These are phyloP conservation scores for Suillus variegatus DNA, from an alignment of 768 basidiomycete genomes.

Conservation along the genomic window DNA sequence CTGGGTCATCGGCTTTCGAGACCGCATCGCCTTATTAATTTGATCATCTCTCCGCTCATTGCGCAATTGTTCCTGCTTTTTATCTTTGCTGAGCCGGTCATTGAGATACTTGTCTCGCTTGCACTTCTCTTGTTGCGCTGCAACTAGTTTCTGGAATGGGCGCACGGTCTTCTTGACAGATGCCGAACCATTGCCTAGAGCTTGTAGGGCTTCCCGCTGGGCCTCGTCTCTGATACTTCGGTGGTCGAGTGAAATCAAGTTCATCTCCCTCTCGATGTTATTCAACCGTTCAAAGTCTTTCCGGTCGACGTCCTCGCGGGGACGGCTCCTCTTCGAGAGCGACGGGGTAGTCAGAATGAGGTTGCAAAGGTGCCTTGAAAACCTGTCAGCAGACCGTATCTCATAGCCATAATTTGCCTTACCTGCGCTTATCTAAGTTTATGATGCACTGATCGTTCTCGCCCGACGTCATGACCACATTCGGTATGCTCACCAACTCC, in stretches of 20 bases:
- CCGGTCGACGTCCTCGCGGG: conserved; percentile 58
- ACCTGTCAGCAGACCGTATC: conserved; percentile 16
- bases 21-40: conserved; percentile 70
- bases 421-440: conserved; percentile 86
- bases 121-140: conserved; percentile 77
- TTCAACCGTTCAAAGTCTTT: conserved; percentile 76
- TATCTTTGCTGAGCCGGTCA: conserved; percentile 72
- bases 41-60: conserved; percentile 76
- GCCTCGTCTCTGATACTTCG: conserved; percentile 79
- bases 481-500: conserved; percentile 75
- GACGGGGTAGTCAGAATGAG: conserved; percentile 57
- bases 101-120: conserved; percentile 74
- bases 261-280: conserved; percentile 71
- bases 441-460: conserved; percentile 61
- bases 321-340: conserved; percentile 42
- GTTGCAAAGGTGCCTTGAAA: conserved; percentile 62
- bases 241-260: conserved; percentile 62
- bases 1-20: conserved; percentile 48
- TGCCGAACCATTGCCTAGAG: conserved; percentile 41
- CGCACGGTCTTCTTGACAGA: conserved; percentile 57
- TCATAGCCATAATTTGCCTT: conserved; percentile 17
- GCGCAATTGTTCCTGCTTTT: conserved; percentile 70
- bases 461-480: conserved; percentile 58
- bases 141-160: conserved; percentile 67
- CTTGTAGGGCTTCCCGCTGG: conserved; percentile 57